Conservation (phyloP, 2,329 filamentous ascomycete genomes). For the Dendryphion nanum region DNA sequence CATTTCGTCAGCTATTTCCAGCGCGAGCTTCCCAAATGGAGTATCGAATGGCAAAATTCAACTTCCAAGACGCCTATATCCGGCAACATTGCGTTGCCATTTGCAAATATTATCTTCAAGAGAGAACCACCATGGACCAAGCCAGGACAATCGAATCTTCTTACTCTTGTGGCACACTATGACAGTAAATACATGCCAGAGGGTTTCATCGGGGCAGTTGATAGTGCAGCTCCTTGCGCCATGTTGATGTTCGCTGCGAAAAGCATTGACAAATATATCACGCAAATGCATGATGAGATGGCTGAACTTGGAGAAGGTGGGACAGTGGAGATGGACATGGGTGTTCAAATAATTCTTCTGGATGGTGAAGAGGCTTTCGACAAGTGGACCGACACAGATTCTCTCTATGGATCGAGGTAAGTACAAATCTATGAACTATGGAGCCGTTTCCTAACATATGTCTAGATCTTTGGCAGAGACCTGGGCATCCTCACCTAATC, state of each 20-base stretch:
- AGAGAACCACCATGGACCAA: conserved; percentile 83
- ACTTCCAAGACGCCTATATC: conserved; percentile 78
- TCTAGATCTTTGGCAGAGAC: conserved; percentile 68
- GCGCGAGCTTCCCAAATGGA: conserved; percentile 73
- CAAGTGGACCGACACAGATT: conserved; percentile 76
- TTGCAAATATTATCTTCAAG: conserved; percentile 81
- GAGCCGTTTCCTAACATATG: no score
- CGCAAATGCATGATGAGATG: conserved; percentile 78
- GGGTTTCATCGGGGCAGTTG: conserved; percentile 90
- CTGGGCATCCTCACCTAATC: conserved; percentile 73
- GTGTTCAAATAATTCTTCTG: conserved; percentile 83
- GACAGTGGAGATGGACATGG: conserved; percentile 69
- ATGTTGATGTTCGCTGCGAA: conserved; percentile 85
- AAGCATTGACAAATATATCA: conserved; percentile 76
- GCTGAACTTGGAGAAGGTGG: conserved; percentile 52
- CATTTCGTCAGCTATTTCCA: conserved; percentile 86
- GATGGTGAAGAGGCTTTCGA: conserved; percentile 94
- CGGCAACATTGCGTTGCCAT: conserved; percentile 69
- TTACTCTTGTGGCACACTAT: conserved; percentile 92
- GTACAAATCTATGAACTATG: conserved; percentile 13
- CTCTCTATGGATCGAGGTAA: conserved; percentile 81
- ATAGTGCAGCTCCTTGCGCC: conserved; percentile 91
- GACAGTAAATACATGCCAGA: conserved; percentile 77
- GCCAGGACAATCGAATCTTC: conserved; percentile 70
- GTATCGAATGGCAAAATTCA: conserved; percentile 83